Base-by-base conservation (phyloP, 495 filamentous ascomycete genomes). In the Corynascus novoguineensis region DNA sequence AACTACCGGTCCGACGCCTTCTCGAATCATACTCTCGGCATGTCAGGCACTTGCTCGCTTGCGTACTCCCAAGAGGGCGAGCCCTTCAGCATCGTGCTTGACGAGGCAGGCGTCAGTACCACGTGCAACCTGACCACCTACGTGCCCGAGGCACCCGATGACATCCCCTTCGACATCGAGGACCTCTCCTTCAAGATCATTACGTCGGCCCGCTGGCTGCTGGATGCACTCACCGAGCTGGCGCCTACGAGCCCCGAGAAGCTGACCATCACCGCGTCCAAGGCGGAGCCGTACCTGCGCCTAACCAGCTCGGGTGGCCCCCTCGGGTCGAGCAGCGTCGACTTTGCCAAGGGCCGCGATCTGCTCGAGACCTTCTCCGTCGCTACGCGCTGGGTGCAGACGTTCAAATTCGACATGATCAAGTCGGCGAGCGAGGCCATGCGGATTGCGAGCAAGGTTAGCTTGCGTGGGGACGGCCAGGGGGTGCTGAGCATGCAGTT, bases 401-500 rank as follows among this genome's bases (percentile, higher is more conserved):
- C 73, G 22, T 98, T 92, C 73, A 87, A 88, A 47, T 97, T 96
- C 71, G 77, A 81, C 3, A 78, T 92, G n/a, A 74, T 98, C 59
- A 89, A 87, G 64, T 83, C 86, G 41, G 90, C 92, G 2, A 79
- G 78, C 32, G 83, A 89, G 35, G 93, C 93, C 4, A 97, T 98
- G 95, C 83, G 83, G 29, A 81, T 89, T 42, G 90, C 93, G 22
- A 89, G 79, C 53, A 98, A 97, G 70, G 92, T 97, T 24, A 96
- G 91, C 66, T 82, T 98, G 56, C 78, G 93, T 6, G 84, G 88
- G 6, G 93, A 98, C 74, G 75, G 79, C 11, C 86, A 90, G 68
- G 93, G 93, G 0, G 92, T 97, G 15, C 70, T 98, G 58, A 97
- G 89, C 69, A 74, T 97, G 65, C 93, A 98, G 70, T 96, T 98